phyloP scores from a whole-genome alignment of 129 eudicot genomes.

The Apium graveolens region DNA sequence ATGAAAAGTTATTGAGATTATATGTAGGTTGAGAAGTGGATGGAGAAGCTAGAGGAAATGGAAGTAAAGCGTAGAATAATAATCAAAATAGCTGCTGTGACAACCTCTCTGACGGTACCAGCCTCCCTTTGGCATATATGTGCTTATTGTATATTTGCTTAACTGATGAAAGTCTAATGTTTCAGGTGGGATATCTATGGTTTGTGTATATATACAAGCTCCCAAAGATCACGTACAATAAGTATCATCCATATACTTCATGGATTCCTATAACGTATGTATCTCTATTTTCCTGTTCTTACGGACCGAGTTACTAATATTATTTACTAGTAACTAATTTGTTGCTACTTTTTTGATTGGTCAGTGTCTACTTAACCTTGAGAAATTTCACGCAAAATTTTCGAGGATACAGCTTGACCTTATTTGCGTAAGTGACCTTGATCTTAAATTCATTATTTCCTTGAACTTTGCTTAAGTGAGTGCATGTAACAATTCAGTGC shows the following conservation, averaged over 20 bases:
- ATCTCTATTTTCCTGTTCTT: neutral
- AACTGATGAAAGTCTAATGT: conserved; percentile 5
- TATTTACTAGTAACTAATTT: neutral
- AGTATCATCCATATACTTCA: conserved; percentile 93
- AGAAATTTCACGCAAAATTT: conserved; percentile 69
- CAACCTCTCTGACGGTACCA: conserved; percentile 41
- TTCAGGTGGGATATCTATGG: conserved; percentile 82
- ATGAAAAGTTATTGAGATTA: neutral
- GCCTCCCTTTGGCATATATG: conserved; percentile 12
- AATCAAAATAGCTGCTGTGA: conserved; percentile 41
- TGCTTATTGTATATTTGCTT: neutral
- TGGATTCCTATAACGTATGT: conserved; percentile 92
- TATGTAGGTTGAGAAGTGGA: conserved; percentile 80
- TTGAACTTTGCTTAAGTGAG: neutral
- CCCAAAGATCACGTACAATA: conserved; percentile 69
- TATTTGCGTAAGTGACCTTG: conserved; percentile 62
- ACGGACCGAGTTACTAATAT: neutral
- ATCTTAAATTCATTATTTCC: neutral
- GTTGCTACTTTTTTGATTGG: conserved; percentile 7
- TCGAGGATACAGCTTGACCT: conserved; percentile 64
- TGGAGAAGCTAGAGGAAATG: conserved; percentile 86
- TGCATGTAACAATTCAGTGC: neutral
- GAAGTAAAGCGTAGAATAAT: conserved; percentile 60
- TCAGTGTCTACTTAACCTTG: conserved; percentile 73
- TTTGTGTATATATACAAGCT: conserved; percentile 76